Base-by-base conservation (phyloP, 345 rosid genomes). In the Durio zibethinus region DNA sequence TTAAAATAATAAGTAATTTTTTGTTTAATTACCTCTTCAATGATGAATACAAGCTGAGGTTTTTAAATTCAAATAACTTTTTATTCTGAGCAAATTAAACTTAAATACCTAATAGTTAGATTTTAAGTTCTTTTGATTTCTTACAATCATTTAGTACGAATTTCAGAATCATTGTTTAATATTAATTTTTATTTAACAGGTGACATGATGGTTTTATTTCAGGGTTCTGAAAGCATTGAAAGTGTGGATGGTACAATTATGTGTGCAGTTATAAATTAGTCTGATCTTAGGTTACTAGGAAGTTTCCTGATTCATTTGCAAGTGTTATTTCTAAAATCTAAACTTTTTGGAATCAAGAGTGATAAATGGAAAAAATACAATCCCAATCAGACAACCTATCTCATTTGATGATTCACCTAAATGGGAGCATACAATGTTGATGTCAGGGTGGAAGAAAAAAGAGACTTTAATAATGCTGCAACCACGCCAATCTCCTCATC, bases 321-420 rank as follows among this genome's bases (percentile, higher is more conserved):
- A 57, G 52, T 72, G 76, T 57, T 65, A 56, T 47, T 74, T 80
- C 54, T 57, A 35, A 31, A 54, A 59, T 60, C 63, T 71, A 77
- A 74, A 56, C 75, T 78, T 84, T 72, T 72, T 72, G 74, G 69
- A 43, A 79, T 78, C 59, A 74, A 63, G 38, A 75, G 65, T 38
- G 35, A 74, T 38, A 65, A 66, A 93, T 96, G 98, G 99, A 96
- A 80, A 98, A 96, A 88, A 96, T 94, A 89, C 99, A 96, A 75
- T 87, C 92, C 31, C 97, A 94, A 38, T 92, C 97, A 1, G 99
- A 96, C 80, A 93, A 72, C 99, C 99, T 66, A 96, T 96, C 74
- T 96, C 99, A 0, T 93, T 96, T 66, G 98, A 93, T 84, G 99
- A 96, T 86, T 96, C 99, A 45, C 99, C 99, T 8, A 97, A 96